Evolutionary conservation across 208 protist species (phyloP), one percentile per base, ranked within the genome.

Genomic region (Trypanosoma caninum): DNA sequence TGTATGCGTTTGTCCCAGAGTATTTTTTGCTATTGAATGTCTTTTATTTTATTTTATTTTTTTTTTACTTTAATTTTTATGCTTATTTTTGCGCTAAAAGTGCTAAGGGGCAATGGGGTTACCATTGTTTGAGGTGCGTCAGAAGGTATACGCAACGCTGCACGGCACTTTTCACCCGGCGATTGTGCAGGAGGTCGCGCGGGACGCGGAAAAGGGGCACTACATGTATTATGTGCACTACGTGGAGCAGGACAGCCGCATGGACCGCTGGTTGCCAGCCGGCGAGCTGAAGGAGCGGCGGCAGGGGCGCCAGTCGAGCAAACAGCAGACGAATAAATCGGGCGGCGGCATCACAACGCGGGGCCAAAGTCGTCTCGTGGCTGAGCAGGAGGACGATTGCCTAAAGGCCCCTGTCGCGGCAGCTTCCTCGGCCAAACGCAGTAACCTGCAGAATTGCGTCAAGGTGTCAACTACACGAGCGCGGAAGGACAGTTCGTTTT

Each of bases 151-250:
- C 60, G 89, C 78, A 25, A 79, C 84, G 23, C 78, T 88, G 30
- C 74, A 88, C 33, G 83, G 79, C 33, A 89, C 85, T 40, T 92
- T 86, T 54, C 82, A 86, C 53, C 70, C 80, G 23, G 89, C 84
- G 22, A 78, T 89, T 25, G 74, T 95, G 3, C 54, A 84, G 33
- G 83, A 95, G 59, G 82, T 95, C 11, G 76, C 74, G 5, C 54
- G 72, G 41, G 83, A 91, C 45, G 73, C 72, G 6, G 68, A 53
- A 20, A 74, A 64, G 10, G 72, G 74, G 31, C 69, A 75, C 33
- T 78, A 69, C 48, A 50, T 87, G 3, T 96, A 93, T 68, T 96
- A 96, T 59, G 77, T 94, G n/a, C 84, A 80, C 61, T 96, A 90
- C 59, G 67, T 89, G 2, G 87, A 96, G 50, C 87, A 93, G 64